These are phyloP conservation scores for Krasilnikovozyma curviuscula DNA, from an alignment of 768 basidiomycete species.

Conservation along the genomic window DNA sequence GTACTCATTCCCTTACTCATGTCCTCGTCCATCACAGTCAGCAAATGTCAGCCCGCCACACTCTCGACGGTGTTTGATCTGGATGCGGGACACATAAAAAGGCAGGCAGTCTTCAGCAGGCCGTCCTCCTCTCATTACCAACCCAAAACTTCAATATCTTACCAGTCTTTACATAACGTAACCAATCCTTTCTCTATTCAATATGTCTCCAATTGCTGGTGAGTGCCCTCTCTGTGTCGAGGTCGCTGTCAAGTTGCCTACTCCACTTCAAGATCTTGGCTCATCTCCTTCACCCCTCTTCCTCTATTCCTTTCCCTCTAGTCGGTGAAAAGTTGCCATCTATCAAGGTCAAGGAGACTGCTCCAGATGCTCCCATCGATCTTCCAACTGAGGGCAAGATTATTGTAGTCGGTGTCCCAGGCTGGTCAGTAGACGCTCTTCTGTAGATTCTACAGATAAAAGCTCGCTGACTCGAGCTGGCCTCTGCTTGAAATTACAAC, in stretches of 20 bases:
- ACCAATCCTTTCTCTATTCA: too few species aligned
- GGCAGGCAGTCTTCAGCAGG: too few species aligned
- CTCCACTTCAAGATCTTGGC: background rate
- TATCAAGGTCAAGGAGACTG: conserved; percentile 9
- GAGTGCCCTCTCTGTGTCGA: background rate
- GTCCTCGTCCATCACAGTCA: too few species aligned
- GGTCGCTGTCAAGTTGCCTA: background rate
- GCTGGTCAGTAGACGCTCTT: background rate
- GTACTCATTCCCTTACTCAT: too few species aligned
- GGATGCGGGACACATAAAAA: too few species aligned
- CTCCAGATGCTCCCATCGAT: conserved; percentile 2
- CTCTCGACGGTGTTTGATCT: too few species aligned
- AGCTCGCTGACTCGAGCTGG: too few species aligned
- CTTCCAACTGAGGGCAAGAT: conserved; percentile 9
- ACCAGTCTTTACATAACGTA: too few species aligned
- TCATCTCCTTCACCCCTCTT: background rate
- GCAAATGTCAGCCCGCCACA: too few species aligned
- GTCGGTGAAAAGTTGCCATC: conserved; percentile 4
- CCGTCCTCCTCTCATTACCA: too few species aligned
- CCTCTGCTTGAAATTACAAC: background rate
- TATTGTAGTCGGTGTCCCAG: conserved; percentile 10
- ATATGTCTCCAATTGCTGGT: too few species aligned
- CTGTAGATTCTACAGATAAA: background rate
- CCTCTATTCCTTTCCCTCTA: background rate
- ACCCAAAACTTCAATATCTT: too few species aligned